phyloP scores from a whole-genome alignment of 305 asterid genomes.

The Fraxinus nigra region DNA sequence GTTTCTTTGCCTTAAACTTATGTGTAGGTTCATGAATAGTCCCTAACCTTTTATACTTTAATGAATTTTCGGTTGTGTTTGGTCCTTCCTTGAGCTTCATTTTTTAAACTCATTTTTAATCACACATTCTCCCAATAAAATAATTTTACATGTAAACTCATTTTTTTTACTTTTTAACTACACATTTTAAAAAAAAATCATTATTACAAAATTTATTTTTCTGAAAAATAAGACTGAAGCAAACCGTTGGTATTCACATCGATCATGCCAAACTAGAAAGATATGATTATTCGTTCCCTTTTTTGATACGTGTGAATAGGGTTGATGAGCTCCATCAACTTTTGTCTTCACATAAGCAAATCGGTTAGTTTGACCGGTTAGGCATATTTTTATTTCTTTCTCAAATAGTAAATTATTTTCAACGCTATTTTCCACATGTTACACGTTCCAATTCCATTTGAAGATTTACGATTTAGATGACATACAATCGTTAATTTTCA shows the following conservation, averaged over 20 bases:
- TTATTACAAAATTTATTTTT: too few species aligned
- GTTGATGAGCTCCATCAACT: not conserved
- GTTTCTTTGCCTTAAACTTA: not conserved
- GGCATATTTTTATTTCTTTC: too few species aligned
- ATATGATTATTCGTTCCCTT: too few species aligned
- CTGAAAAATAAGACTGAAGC: not conserved
- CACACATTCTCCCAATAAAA: too few species aligned
- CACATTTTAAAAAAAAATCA: not conserved
- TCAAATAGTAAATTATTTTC: not conserved
- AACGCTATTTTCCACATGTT: not conserved
- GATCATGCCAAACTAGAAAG: not conserved
- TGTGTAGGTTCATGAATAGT: not conserved
- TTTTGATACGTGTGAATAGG: too few species aligned
- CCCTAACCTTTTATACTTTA: not conserved
- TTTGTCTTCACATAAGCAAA: not conserved
- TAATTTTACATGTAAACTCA: too few species aligned
- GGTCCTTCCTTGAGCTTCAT: not conserved
- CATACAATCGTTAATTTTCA: not conserved
- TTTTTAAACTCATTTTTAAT: too few species aligned
- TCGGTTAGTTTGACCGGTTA: not conserved
- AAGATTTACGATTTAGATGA: not conserved
- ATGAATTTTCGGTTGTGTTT: not conserved
- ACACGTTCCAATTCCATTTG: not conserved
- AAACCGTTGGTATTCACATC: not conserved
- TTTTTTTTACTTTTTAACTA: not conserved